Percentiles rank a stretch among this genome's conserved stretches.
Conservation (phyloP, 2,329 filamentous ascomycete species). For the Botrytis deweyae region DNA sequence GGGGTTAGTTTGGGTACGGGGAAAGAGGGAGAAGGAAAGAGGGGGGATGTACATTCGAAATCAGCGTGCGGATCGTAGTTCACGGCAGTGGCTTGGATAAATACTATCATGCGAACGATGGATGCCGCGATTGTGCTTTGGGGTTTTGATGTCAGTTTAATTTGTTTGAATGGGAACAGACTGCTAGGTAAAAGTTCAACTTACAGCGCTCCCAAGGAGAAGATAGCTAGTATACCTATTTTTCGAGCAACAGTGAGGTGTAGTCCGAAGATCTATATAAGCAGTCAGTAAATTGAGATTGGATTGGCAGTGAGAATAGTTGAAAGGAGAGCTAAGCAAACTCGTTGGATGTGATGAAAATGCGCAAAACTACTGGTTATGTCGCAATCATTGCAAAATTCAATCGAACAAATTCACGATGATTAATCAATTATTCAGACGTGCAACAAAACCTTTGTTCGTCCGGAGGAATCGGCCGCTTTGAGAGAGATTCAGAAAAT, state of each 20-base stretch:
- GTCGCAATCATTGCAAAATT: not conserved
- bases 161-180: rapidly evolving
- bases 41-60: conserved; percentile 6
- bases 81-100: conserved; percentile 8
- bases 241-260: conserved; percentile 10
- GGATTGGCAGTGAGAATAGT: not conserved
- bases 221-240: conserved; percentile 17
- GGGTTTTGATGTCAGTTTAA: not conserved
- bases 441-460: not conserved
- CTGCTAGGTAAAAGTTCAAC: not conserved
- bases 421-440: not conserved
- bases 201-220: conserved; percentile 17
- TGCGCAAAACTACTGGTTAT: not conserved
- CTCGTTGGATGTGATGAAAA: not conserved
- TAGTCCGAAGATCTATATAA: not conserved
- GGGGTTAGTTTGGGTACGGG: not conserved
- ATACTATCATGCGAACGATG: conserved; percentile 14
- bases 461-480: not conserved
- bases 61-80: conserved; percentile 18
- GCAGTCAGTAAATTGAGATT: not conserved
- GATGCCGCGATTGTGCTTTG: conserved; percentile 20
- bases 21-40: not conserved
- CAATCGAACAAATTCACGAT: not conserved
- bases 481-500: not conserved
- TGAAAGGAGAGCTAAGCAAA: not conserved